Evolutionary conservation across 345 rosid species (phyloP).

Genomic region (Camelina hispida): DNA sequence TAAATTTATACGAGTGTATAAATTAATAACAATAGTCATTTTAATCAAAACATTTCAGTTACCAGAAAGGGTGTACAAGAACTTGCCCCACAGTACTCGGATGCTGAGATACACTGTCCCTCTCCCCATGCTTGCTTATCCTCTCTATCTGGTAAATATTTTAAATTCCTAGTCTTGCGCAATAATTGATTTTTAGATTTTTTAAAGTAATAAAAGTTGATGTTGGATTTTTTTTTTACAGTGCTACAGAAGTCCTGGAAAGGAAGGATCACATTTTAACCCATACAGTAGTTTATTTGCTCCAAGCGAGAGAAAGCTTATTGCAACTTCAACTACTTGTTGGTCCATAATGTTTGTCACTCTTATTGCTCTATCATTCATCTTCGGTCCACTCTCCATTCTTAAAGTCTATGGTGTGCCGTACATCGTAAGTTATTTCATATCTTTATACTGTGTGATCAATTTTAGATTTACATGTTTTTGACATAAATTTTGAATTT

Average conservation of each 20-base stretch:
- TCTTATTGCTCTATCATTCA: slow-evolving; percentile 49
- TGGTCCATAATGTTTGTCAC: slow-evolving; percentile 65
- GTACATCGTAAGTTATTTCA: slow-evolving; percentile 52
- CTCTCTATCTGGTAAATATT: slow-evolving; percentile 59
- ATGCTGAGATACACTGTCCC: slow-evolving; percentile 68
- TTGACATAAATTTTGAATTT: neutral
- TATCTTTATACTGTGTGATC: neutral
- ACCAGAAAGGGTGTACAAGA: slow-evolving; percentile 62
- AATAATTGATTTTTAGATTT: neutral
- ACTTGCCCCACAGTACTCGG: slow-evolving; percentile 45
- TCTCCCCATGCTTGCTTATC: slow-evolving; percentile 70
- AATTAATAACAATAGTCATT: neutral
- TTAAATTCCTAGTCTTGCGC: too few species aligned
- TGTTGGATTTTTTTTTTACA: slow-evolving; percentile 28
- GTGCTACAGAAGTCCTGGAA: slow-evolving; percentile 95
- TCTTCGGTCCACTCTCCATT: slow-evolving; percentile 53
- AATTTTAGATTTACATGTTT: neutral
- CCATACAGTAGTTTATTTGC: slow-evolving; percentile 76
- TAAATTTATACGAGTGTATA: neutral
- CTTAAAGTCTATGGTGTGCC: slow-evolving; percentile 79
- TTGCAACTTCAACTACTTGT: slow-evolving; percentile 71
- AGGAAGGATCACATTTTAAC: slow-evolving; percentile 88
- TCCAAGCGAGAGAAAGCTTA: slow-evolving; percentile 67
- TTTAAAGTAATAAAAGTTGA: neutral
- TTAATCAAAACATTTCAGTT: slow-evolving; percentile 46